Evolutionary conservation across 805 yeast genomes (phyloP).

Genomic region (Ogataea parapolymorpha): DNA sequence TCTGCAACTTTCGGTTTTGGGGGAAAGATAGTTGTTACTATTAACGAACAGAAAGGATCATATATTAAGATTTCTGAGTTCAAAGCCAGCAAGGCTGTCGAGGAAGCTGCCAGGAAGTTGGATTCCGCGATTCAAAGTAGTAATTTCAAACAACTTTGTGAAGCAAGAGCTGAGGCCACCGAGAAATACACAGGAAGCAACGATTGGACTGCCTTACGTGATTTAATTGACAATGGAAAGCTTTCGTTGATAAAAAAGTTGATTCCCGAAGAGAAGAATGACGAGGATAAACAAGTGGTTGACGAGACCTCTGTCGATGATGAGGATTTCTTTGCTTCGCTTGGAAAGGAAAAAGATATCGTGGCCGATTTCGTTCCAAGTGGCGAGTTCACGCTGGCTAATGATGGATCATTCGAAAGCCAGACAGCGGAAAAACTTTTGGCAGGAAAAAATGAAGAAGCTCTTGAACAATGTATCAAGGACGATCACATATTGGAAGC

Average conservation of each 20-base stretch:
- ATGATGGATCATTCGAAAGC: conserved; percentile 35
- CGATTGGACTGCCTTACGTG: conserved; percentile 66
- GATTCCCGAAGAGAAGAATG: conserved; percentile 21
- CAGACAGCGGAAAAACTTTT: conserved; percentile 55
- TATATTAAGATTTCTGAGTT: conserved; percentile 36
- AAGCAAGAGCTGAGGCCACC: conserved; percentile 44
- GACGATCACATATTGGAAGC: conserved; percentile 73
- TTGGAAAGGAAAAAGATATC: conserved; percentile 20
- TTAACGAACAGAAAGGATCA: conserved; percentile 38
- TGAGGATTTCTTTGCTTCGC: conserved; percentile 39
- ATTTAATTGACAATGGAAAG: conserved; percentile 49
- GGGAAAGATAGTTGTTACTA: conserved; percentile 66
- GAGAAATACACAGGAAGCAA: conserved; percentile 30
- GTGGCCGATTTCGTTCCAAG: conserved; percentile 41
- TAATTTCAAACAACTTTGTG: conserved; percentile 54
- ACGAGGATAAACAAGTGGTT: conserved; percentile 11
- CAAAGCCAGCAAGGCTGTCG: conserved; percentile 34
- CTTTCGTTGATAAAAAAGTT: conserved; percentile 44
- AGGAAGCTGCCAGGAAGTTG: conserved; percentile 39
- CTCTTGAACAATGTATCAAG: conserved; percentile 64
- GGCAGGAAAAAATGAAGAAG: conserved; percentile 58
- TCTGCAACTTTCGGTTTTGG: conserved; percentile 91
- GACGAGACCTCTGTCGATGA: conserved; percentile 22
- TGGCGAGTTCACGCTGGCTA: conserved; percentile 47
- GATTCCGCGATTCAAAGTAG: conserved; percentile 54